Percentiles rank a stretch among this genome's conserved stretches.
These are phyloP conservation scores for Chloranthus sessilifolius DNA, from an alignment of 164 flowering plant genomes.

Conservation along the genomic window DNA sequence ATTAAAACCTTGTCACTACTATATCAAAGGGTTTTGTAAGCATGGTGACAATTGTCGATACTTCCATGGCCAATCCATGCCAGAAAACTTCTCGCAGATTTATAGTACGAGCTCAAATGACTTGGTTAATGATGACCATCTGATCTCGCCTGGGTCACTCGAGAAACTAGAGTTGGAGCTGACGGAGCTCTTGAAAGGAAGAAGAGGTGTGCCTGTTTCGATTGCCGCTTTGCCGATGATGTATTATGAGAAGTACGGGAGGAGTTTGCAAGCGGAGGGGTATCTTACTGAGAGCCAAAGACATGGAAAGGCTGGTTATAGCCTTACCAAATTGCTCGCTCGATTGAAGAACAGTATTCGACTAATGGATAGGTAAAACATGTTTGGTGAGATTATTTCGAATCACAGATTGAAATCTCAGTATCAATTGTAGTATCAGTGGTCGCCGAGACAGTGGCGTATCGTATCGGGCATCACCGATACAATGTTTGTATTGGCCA, in stretches of 20 bases:
- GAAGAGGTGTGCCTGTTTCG: conserved; percentile 70
- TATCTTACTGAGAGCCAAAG: conserved; percentile 93
- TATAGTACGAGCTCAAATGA: conserved; percentile 27
- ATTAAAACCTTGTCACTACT: conserved; percentile 62
- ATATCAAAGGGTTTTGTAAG: conserved; percentile 72
- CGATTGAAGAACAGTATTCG: conserved; percentile 61
- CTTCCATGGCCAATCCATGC: conserved; percentile 43
- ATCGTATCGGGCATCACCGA: too few species aligned
- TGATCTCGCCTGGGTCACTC: conserved; percentile 59
- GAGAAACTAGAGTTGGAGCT: conserved; percentile 74
- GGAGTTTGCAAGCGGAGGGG: conserved; percentile 73
- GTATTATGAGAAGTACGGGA: conserved; percentile 74
- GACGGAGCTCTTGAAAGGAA: conserved; percentile 55
- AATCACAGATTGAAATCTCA: too few species aligned
- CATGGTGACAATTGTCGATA: conserved; percentile 78
- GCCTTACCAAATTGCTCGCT: conserved; percentile 84
- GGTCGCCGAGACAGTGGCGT: not conserved
- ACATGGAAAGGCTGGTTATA: conserved; percentile 85
- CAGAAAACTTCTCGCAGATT: conserved; percentile 38
- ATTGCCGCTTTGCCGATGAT: conserved; percentile 83
- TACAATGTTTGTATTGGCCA: too few species aligned
- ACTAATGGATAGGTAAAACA: conserved; percentile 73
- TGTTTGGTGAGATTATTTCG: too few species aligned
- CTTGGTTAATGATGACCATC: conserved; percentile 36
- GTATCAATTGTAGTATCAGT: too few species aligned